Base-by-base conservation (phyloP, 164 flowering plant genomes). In the Nymphaea colorata region DNA sequence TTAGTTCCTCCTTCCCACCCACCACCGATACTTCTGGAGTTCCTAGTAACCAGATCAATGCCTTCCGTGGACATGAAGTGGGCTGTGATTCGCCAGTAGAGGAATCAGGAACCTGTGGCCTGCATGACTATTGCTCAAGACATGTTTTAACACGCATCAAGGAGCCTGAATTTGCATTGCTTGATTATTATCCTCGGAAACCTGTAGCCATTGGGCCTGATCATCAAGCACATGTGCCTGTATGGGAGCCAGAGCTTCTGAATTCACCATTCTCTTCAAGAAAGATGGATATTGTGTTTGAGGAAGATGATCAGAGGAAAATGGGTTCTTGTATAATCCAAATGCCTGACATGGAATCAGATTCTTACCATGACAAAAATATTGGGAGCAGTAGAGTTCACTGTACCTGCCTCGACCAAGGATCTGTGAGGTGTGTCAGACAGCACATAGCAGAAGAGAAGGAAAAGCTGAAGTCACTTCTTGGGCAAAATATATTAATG, bases 371-470 rank as follows among this genome's bases (percentile, higher is more conserved):
- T 41, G 43, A 55, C 25, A 51, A 41, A 4, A 64, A 67, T 11
- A 68, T 68, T 74, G 89, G 85, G 41, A 43, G 43, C 14, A 77
- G 77, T 44, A 79, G 77, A 71, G 67, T 44, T 5, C 79, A 82
- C 59, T 91, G 97, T 73, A 55, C 68, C 60, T 91, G 97, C 70
- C 67, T 25, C 2, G 90, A 89, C 71, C 47, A 18, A 64, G 90
- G 86, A 41, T 83, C 90, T n/a, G 17, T 84, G 42, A 72, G 85
- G 73, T 91, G 95, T 76, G 87, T 84, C 57, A 74, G 81, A 64
- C 87, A 81, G 44, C 93, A 91, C 67, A 74, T 87, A 4, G 59
- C 64, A 68, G 91, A 86, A 80, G 84, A 82, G 6, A 77, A 89
- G 65, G 83, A 81, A 17, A 76, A 82, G 42, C 74, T 91, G 8